Evolutionary conservation across 441 rosid genomes (phyloP), one percentile per base, ranked within the genome.

Genomic region (Adansonia madagascariensis): DNA sequence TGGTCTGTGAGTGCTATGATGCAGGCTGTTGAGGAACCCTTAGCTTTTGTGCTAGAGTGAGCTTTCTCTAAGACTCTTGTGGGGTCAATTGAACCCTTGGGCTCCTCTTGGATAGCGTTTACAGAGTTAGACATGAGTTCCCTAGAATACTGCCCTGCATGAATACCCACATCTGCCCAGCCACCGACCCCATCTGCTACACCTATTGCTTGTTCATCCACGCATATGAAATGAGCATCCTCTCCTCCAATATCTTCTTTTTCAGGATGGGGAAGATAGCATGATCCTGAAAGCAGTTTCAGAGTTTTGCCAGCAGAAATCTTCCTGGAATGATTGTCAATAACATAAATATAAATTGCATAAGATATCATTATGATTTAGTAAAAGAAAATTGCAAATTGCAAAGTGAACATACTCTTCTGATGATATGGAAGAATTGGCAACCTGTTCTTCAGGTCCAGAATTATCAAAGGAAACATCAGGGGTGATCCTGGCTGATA

Each of bases 111-210:
- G 74, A 94, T 84, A 53, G 94, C 98, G 75, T 77, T 70, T 24
- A 92, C 97, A 11, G 97, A 90, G 86, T 94, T 85, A 31, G 92
- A 91, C 98, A 94, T 92, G 75, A 92, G 94, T 78, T 94, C 97
- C 50, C 96, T 85, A 53, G 97, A 92, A 76, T 90, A 92, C 56
- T 1, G 79, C 78, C 98, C 98, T 8, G 98, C 73, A 81, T 94
- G 94, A 61, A 94, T 85, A 73, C 98, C 98, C 11, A 82, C 86
- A 79, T 92, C 97, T 31, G 97, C 98, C 98, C 98, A 94, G 39
- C 98, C 98, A 70, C 98, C 98, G 73, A 94, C 97, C 79, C 98
- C 98, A 84, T 94, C 98, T 52, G 97, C 98, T 78, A 94, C 91
- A 66, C 98, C 98, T 50, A 94, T 59, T 5, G 96, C 98, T 66